Evolutionary conservation across 1,284 basidiomycete species (phyloP), one percentile per base, ranked within the genome.

Genomic region (Cryptococcus sp.): DNA sequence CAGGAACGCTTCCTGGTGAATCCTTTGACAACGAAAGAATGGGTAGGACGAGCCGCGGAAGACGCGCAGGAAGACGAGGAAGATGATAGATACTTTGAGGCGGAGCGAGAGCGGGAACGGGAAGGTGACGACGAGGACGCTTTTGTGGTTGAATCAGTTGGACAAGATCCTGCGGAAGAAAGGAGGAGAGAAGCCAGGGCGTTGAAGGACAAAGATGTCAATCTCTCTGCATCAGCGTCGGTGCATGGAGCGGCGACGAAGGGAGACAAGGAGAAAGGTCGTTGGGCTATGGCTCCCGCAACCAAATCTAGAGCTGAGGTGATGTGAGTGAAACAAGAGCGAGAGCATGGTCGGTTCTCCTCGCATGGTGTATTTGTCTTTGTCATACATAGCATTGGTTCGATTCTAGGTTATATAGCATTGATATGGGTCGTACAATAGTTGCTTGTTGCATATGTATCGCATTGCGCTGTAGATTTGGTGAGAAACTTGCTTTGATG

Each of bases 1-100:
- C 70, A 74, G 60, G 55, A 74, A 43, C 64, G 74, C 11, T 67
- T 57, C n/a, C 63, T 62, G 11, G 52, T 63, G 45, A 73, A 76
- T 51, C 70, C 73, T 1, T 51, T 76, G 16, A 60, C 62, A 8
- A 46, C 52, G n/a, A 57, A 59, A 26, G 39, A 26, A 38, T 58
- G 56, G 56, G 40, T 58, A 10, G 44, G 23, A 8, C 48, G 40
- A 26, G 59, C 50, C 13, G 43, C 46, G 1, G 59, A 61, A 37
- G 58, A 56, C 17, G 47, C 34, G 5, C 45, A 57, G 7, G 66
- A 66, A 7, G 58, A 61, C 15, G 59, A 59, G 23, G 69, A 70
- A 39, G 64, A 67, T 23, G 69, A 68, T 34, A 34, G 29, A 10
- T 34, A 34, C 7, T 57, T 66, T 50, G 67, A 63, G 46, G 63